Conservation (phyloP, 108 stramenopile species). For the Schizochytrium sp. region DNA sequence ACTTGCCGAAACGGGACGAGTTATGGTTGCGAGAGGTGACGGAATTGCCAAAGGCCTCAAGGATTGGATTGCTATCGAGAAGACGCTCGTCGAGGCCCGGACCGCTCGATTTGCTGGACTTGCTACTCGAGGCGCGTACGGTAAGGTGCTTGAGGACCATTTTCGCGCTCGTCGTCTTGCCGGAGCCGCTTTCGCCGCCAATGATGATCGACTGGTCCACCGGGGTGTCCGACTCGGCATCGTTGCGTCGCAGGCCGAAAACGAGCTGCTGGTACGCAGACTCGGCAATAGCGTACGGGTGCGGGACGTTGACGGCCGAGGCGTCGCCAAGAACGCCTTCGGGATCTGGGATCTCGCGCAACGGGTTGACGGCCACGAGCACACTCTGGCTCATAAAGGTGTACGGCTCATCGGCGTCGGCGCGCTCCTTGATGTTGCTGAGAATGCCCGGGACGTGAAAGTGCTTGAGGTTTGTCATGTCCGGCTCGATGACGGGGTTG, state of each 20-base stretch:
- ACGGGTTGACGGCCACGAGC: slow-evolving; percentile 41
- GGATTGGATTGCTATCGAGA: slow-evolving; percentile 16
- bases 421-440: slow-evolving; percentile 24
- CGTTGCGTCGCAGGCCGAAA: background rate
- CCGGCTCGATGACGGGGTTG: background rate
- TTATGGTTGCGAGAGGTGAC: slow-evolving; percentile 23
- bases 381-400: slow-evolving; percentile 35
- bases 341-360: background rate
- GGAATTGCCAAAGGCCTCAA: slow-evolving; percentile 33
- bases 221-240: background rate
- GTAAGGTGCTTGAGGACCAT: background rate
- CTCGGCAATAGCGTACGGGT: slow-evolving; percentile 6
- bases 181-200: slow-evolving; percentile 25
- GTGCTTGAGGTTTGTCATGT: background rate
- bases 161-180: slow-evolving; percentile 26
- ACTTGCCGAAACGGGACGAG: slow-evolving; percentile 30
- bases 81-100: background rate
- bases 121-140: no score
- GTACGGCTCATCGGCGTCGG: slow-evolving; percentile 34
- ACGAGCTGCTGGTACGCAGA: background rate
- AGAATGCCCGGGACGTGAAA: slow-evolving; percentile 31
- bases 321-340: background rate
- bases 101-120: no score
- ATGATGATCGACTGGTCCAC: slow-evolving; percentile 19
- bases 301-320: background rate